Percentiles rank a stretch among this genome's conserved stretches.
Conservation (phyloP, 192 early-diverging fungal species). For the Rhizophlyctis rosea region DNA sequence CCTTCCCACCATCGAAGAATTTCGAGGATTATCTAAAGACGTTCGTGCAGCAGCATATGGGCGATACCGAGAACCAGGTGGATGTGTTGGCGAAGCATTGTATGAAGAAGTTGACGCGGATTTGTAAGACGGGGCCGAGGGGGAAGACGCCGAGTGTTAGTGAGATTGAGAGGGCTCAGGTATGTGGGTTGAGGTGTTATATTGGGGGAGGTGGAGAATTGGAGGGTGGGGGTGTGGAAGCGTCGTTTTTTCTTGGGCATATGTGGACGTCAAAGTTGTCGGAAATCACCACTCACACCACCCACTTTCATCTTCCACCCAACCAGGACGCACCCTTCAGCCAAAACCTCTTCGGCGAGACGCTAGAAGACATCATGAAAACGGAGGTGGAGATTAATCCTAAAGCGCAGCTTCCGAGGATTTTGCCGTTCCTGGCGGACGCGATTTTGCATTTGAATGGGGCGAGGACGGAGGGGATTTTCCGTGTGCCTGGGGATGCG, state of each 20-base stretch:
- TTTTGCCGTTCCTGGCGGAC: conserved; percentile 78
- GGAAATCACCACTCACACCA: neutral
- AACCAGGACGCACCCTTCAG: conserved; percentile 73
- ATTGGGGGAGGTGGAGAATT: neutral
- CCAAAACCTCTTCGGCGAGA: conserved; percentile 85
- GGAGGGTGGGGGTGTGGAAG: neutral
- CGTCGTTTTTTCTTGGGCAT: neutral
- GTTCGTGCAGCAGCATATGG: conserved; percentile 65
- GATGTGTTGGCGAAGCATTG: conserved; percentile 36
- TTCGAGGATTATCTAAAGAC: conserved; percentile 78
- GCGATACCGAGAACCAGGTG: conserved; percentile 27
- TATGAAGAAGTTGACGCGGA: conserved; percentile 58
- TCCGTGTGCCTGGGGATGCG: conserved; percentile 90
- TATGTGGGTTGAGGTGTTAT: conserved; percentile 4
- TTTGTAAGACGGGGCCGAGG: conserved; percentile 73
- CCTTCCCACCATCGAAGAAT: conserved; percentile 89
- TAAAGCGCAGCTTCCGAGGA: conserved; percentile 66
- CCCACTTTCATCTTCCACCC: neutral
- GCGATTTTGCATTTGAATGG: conserved; percentile 76
- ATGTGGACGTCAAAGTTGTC: neutral
- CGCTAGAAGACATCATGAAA: conserved; percentile 82
- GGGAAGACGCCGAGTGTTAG: conserved; percentile 69
- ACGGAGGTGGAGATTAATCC: conserved; percentile 35
- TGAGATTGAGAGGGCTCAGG: conserved; percentile 66
- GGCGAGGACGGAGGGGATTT: conserved; percentile 84